phyloP scores from a whole-genome alignment of 805 yeast species.

The Lipomyces spencermartinsiae region DNA sequence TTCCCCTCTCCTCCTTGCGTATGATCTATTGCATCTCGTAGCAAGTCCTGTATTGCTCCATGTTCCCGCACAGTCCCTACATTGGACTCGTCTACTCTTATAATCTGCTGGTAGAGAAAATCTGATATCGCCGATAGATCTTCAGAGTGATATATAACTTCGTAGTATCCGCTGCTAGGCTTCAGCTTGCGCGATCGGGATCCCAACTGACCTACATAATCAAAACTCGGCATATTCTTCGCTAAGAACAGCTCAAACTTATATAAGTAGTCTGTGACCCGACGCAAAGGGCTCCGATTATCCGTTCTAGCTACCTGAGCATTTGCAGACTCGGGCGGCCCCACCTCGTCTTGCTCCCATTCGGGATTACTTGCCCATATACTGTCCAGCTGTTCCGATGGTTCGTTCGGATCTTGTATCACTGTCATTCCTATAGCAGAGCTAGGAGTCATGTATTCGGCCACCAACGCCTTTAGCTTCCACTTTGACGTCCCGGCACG shows the following conservation, averaged over 20 bases:
- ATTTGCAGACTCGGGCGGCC: background rate
- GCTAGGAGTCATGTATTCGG: background rate
- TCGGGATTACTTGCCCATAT: background rate
- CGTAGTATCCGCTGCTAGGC: background rate
- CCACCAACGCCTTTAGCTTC: background rate
- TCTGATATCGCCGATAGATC: background rate
- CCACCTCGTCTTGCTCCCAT: background rate
- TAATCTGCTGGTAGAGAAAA: background rate
- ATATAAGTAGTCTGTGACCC: background rate
- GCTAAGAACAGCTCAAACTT: conserved; percentile 20
- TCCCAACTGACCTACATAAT: background rate
- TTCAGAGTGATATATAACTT: conserved; percentile 9
- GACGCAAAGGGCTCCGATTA: background rate
- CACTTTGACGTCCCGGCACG: background rate
- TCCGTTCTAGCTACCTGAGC: background rate
- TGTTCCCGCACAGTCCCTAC: too few relatives aligned
- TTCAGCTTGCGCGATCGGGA: background rate
- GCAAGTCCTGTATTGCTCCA: conserved; percentile 4
- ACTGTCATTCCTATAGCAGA: conserved; percentile 1
- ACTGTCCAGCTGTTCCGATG: background rate
- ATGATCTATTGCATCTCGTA: conserved; percentile 7
- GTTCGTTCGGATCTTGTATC: background rate
- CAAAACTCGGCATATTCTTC: conserved; percentile 19
- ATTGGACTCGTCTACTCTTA: background rate
- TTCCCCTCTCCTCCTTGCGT: background rate